Evolutionary conservation across 352 stramenopile species (phyloP), one percentile per base, ranked within the genome.

Genomic region (Blastocystis sp.): DNA sequence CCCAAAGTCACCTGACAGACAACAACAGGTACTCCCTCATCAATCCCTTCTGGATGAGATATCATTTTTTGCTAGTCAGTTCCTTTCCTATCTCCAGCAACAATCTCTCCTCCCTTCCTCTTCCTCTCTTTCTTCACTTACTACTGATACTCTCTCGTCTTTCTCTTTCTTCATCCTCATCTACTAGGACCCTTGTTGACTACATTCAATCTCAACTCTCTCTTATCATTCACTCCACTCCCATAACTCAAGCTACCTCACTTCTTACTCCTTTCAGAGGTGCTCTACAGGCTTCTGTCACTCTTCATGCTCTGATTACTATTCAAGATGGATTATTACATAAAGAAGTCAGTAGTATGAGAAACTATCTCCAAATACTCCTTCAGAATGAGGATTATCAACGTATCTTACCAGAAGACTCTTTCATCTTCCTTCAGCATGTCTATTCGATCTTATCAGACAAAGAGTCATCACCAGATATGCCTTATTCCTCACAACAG

Each of bases 221-320:
- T 24, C 30, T 53, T 33, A 44, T 68, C 24, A 37, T 57, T 1
- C 54, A 54, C n/a, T 53, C 73, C 51, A 69, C 37, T 17, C 30
- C 73, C n/a, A 84, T 84, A 37, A 84, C 73, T 5, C 51, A 68
- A 33, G 40, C 73, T 0, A 54, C 73, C 35, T 66, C 73, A 6
- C 19, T 44, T 1, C 33, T 84, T 11, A n/a, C 73, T 22, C 73
- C 73, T 35, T 57, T 84, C 7, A 44, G 53, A 33, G 53, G 56
- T 5, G 51, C 73, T 30, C 48, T 84, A 0, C 73, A 84, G 48
- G 44, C 73, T 42, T 54, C 73, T 11, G 73, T 84, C 4, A 42
- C 73, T 37, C 73, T 84, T 1, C 73, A 84, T 42, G 48, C 73
- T 24, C 13, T 84, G 53, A n/a, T 33, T 11, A 84, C 51, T 24